Evolutionary conservation across 1,284 basidiomycete species (phyloP), one percentile per base, ranked within the genome.

Genomic region (Ceratobasidium sp.): DNA sequence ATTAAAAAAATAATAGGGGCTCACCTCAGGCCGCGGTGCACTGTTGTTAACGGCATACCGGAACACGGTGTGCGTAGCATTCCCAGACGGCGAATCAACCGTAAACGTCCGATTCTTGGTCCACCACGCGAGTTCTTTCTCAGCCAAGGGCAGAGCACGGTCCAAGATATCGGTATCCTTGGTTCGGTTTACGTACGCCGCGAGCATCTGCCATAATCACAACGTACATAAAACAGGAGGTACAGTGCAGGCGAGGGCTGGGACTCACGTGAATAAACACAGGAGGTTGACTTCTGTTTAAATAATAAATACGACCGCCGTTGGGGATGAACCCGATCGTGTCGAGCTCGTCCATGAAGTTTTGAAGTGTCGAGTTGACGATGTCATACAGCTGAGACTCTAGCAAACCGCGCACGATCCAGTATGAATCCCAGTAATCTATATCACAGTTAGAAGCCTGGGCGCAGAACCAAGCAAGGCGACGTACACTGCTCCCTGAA

Each of bases 291-390:
- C 95, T 97, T 70, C 96, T 91, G 83, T 97, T 90, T 80, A 97
- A 85, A 85, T 97, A 94, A 81, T 95, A 95, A 68, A 92, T 92
- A 3, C 94, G 89, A 18, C 95, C 96, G 15, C 97, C 97, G 83
- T 98, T 98, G 1, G 96, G 96, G 81, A 98, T 92, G 86, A 97
- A 98, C 0, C 96, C 96, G 80, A 91, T 89, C 55, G 85, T 85
- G 51, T 94, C 90, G 70, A 98, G 87, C 83, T 97, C 91, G 83
- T 98, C 96, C 95, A 97, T 96, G 83, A 98, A 97, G 86, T 97
- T 97, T 81, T 94, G 90, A 42, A 97, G 86, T 0, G 95, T 93
- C 15, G 88, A 91, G 81, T 94, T 94, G 76, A 90, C 94, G 69
- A 95, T 89, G 79, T 88, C 87, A 82, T 91, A 92, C 26, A 97